Evolutionary conservation across 805 yeast species (phyloP).

Genomic region (Ogataea henricii): DNA sequence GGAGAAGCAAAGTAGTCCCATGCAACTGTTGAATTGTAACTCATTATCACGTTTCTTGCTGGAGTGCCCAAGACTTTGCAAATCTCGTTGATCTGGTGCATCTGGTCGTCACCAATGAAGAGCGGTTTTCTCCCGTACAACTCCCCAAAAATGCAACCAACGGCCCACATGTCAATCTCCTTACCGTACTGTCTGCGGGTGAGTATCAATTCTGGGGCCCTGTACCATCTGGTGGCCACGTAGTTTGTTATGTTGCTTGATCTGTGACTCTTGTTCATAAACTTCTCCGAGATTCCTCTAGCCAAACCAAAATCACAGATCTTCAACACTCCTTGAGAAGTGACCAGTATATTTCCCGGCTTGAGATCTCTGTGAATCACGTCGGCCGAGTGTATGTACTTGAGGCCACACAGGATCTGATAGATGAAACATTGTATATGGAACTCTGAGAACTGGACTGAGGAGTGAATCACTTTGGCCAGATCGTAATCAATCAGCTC

Average conservation of each 20-base stretch:
- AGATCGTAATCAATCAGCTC: conserved; percentile 83
- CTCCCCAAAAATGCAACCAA: conserved; percentile 89
- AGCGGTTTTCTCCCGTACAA: conserved; percentile 78
- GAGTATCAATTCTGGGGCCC: conserved; percentile 88
- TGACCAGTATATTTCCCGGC: conserved; percentile 85
- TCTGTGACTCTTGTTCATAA: conserved; percentile 35
- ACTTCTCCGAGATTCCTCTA: conserved; percentile 56
- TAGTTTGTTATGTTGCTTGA: conserved; percentile 67
- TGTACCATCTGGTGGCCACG: conserved; percentile 93
- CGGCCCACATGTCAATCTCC: conserved; percentile 88
- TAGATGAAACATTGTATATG: conserved; percentile 76
- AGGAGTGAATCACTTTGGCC: conserved; percentile 75
- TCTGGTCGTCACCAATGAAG: conserved; percentile 72
- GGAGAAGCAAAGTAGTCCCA: conserved; percentile 49
- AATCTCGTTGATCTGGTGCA: conserved; percentile 72
- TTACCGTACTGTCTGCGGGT: conserved; percentile 61
- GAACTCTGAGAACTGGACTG: conserved; percentile 78
- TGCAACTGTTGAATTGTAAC: conserved; percentile 49
- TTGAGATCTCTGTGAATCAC: conserved; percentile 91
- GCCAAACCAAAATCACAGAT: conserved; percentile 96
- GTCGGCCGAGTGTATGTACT: conserved; percentile 88
- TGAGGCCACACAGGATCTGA: conserved; percentile 83
- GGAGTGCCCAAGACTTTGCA: conserved; percentile 75
- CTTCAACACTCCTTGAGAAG: conserved; percentile 71
- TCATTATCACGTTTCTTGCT: conserved; percentile 42